Percentiles rank a stretch among this genome's conserved stretches.
Evolutionary conservation across 2,329 filamentous ascomycete genomes (phyloP).

Genomic region (Penicillium palitans): DNA sequence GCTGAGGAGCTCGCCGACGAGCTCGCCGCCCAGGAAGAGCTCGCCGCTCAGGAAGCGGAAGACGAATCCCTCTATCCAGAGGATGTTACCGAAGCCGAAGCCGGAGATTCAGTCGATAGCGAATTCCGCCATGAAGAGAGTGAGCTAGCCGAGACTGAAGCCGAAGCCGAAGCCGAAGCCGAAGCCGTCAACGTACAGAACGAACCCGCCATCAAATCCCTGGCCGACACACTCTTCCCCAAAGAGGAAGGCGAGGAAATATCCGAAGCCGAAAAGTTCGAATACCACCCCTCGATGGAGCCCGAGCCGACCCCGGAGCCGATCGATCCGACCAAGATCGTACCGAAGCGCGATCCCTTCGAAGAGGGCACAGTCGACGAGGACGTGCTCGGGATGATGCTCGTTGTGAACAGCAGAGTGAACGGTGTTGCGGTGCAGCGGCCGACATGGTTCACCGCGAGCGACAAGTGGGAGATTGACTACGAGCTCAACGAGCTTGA

Average conservation of each 20-base stretch:
- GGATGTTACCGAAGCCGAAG: background rate
- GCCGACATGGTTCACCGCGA: conserved; percentile 48
- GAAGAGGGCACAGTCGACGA: background rate
- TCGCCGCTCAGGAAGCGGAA: too few relatives aligned
- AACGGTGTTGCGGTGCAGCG: conserved; percentile 65
- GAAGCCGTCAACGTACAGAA: background rate
- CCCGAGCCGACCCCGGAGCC: too few relatives aligned
- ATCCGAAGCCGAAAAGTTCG: background rate
- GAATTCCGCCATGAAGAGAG: background rate
- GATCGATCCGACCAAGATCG: background rate
- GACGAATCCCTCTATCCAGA: background rate
- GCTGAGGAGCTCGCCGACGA: background rate
- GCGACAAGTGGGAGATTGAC: conserved; percentile 69
- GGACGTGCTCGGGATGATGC: conserved; percentile 64
- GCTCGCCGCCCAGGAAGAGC: too few relatives aligned
- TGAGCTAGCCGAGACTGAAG: background rate
- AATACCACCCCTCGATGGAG: background rate
- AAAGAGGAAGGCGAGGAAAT: background rate
- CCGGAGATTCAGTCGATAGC: background rate
- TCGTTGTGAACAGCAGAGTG: conserved; percentile 72
- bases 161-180: conserved; percentile 6
- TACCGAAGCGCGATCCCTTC: background rate
- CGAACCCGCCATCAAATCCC: too few relatives aligned
- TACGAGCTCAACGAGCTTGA: conserved; percentile 70
- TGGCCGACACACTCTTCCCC: background rate